Conservation (phyloP, 192 early-diverging fungal species). For the Pecoramyces ruminantium region DNA sequence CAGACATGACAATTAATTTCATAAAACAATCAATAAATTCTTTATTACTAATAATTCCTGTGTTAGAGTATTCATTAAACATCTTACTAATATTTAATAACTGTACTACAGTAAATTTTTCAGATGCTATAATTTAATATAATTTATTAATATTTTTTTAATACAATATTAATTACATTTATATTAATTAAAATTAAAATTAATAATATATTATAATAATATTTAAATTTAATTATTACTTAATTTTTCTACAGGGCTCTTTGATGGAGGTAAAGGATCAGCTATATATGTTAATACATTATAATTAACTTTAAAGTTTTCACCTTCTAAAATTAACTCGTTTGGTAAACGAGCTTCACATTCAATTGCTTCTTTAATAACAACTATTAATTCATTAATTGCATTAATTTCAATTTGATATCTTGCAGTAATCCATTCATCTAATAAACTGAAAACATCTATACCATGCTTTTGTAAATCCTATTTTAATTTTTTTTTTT, state of each 20-base stretch:
- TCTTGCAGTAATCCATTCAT: conserved; percentile 28
- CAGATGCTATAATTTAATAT: background rate
- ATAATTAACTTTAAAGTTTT: conserved; percentile 35
- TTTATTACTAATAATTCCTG: background rate
- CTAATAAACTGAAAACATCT: conserved; percentile 29
- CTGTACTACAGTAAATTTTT: background rate
- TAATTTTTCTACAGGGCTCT: background rate
- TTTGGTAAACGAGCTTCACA: conserved; percentile 28
- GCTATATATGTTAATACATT: conserved; percentile 11
- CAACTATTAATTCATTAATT: conserved; percentile 21
- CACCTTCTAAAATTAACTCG: conserved; percentile 24
- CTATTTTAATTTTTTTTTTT: conserved; percentile 1
- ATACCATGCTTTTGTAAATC: conserved; percentile 27
- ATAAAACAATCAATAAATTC: background rate
- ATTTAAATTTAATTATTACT: background rate
- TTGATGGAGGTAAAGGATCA: background rate
- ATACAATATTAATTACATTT: too few relatives aligned
- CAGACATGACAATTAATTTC: background rate
- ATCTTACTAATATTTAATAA: background rate
- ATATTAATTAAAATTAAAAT: too few relatives aligned
- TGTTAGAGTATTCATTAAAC: background rate
- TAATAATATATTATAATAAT: too few relatives aligned
- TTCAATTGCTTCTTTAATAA: conserved; percentile 45
- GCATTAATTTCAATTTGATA: conserved; percentile 40
- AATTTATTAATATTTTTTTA: too few relatives aligned